Percentiles rank a stretch among this genome's conserved stretches.
Conservation (phyloP, 2,329 filamentous ascomycete genomes). For the Claviceps monticola region DNA sequence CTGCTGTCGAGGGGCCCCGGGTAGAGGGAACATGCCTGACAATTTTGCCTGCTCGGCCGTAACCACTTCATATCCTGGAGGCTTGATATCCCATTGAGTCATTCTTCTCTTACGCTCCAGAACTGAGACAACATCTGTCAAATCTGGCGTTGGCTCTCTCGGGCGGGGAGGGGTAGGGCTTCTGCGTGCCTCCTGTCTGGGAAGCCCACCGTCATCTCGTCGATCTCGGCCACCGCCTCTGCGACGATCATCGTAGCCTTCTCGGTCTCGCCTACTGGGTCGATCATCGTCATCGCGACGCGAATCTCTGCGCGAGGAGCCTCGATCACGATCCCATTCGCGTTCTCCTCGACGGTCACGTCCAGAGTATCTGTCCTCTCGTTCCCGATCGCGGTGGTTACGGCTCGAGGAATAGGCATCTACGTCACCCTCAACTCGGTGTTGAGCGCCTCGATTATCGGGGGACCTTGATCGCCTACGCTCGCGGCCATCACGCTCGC, state of each 20-base stretch:
- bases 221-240: conserved; percentile 35
- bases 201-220: conserved; percentile 23
- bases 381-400: conserved; percentile 82
- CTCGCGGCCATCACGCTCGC: conserved; percentile 57
- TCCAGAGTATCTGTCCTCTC: conserved; percentile 78
- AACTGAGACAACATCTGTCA: conserved; percentile 74
- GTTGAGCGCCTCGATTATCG: conserved; percentile 45
- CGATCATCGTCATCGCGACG: conserved; percentile 52
- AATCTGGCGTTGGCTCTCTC: conserved; percentile 87
- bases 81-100: conserved; percentile 99
- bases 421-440: conserved; percentile 62
- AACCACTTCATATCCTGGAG: conserved; percentile 93
- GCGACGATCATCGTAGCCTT: conserved; percentile 35
- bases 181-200: conserved; percentile 43
- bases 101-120: conserved; percentile 78
- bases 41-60: conserved; percentile 97
- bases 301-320: conserved; percentile 43
- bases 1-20: conserved; percentile 86
- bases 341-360: conserved; percentile 55
- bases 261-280: conserved; percentile 43
- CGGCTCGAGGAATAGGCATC: conserved; percentile 89
- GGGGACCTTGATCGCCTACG: conserved; percentile 80
- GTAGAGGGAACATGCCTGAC: conserved; percentile 96
- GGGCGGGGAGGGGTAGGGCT: conserved; percentile 75
- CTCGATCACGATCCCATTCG: conserved; percentile 63